Evolutionary conservation across 2,329 filamentous ascomycete species (phyloP), one percentile per base, ranked within the genome.

Genomic region (Nothophaeocryptopus gaeumannii): DNA sequence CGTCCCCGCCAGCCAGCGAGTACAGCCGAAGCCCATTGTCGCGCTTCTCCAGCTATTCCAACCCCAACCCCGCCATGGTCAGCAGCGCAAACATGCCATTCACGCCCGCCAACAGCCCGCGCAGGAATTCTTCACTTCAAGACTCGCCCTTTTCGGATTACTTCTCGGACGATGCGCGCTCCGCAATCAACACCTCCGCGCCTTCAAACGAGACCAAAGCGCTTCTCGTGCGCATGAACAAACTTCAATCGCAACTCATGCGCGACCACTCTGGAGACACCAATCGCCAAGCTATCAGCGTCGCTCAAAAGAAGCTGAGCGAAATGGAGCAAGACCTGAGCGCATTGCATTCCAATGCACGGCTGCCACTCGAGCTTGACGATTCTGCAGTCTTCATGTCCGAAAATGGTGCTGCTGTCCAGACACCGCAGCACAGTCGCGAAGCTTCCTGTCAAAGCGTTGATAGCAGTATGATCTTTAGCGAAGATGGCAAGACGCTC

Each of bases 91-190:
- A 48, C 20, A 41, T 38, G 38, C 62, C 63, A 8, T 39, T 54
- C 39, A 64, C 63, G 30, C 63, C 62, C 8, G 56, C 58, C 14
- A 63, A 60, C 47, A 48, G 13, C 16, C 40, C 49, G n/a, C 56
- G 56, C 20, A 35, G 45, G 33, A 56, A 34, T 47, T 62, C 52
- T 43, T 55, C 61, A 2, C 48, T 60, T 35, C 61, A 63, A 29
- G 63, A 68, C 46, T 72, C 70, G 40, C 70, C 70, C 2, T 71
- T 70, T 56, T 68, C 63, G 49, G 70, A 72, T 57, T 72, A 72
- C 56, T 70, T 70, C 60, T 70, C 68, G 44, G 67, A 70, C 45
- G 62, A 68, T 47, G 60, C 62, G 13, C 61, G 60, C 11, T 67
- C 63, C 4, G 43, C 58, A 4, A 53, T 62, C 26, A 51, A 53